Evolutionary conservation across 2,329 filamentous ascomycete species (phyloP).

Genomic region (Fusarium penzigii): DNA sequence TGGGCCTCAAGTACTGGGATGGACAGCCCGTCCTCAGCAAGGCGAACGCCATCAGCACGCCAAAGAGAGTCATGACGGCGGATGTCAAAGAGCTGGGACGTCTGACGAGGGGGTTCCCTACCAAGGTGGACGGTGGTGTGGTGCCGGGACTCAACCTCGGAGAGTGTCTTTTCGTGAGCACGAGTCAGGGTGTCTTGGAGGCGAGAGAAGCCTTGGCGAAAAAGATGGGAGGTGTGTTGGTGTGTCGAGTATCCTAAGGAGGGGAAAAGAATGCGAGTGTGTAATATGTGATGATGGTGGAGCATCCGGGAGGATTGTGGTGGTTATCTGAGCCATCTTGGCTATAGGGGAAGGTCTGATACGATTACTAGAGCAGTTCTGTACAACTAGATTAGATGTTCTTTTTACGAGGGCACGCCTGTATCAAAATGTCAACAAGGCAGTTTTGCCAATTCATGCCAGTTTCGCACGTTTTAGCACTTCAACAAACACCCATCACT

Average conservation of each 20-base stretch:
- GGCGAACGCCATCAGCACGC: slow-evolving; percentile 69
- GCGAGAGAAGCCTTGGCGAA: slow-evolving; percentile 78
- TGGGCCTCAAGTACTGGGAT: slow-evolving; percentile 88
- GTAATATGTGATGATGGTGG: slow-evolving; percentile 3
- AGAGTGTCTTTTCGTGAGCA: slow-evolving; percentile 80
- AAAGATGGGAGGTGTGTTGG: slow-evolving; percentile 75
- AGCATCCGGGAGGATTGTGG: slow-evolving; percentile 10
- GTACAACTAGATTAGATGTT: slow-evolving; percentile 29
- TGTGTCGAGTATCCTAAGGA: slow-evolving; percentile 66
- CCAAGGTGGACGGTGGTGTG: slow-evolving; percentile 59
- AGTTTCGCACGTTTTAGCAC: slow-evolving; percentile 4
- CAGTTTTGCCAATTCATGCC: slow-evolving; percentile 12
- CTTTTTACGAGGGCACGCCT: slow-evolving; percentile 15
- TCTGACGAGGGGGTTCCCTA: slow-evolving; percentile 68
- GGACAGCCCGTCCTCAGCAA: slow-evolving; percentile 74
- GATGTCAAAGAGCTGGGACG: slow-evolving; percentile 61
- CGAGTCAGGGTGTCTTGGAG: slow-evolving; percentile 78
- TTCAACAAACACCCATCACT: too few species aligned
- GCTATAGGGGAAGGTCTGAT: slow-evolving; percentile 5
- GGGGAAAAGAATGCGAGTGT: background rate
- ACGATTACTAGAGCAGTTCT: slow-evolving; percentile 24
- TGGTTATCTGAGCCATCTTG: background rate
- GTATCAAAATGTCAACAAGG: slow-evolving; percentile 26
- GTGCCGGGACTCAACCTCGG: slow-evolving; percentile 76
- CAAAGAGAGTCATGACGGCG: slow-evolving; percentile 70